Percentiles rank a stretch among this genome's conserved stretches.
Conservation (phyloP, 1,284 basidiomycete species). For the Malassezia sp. region DNA sequence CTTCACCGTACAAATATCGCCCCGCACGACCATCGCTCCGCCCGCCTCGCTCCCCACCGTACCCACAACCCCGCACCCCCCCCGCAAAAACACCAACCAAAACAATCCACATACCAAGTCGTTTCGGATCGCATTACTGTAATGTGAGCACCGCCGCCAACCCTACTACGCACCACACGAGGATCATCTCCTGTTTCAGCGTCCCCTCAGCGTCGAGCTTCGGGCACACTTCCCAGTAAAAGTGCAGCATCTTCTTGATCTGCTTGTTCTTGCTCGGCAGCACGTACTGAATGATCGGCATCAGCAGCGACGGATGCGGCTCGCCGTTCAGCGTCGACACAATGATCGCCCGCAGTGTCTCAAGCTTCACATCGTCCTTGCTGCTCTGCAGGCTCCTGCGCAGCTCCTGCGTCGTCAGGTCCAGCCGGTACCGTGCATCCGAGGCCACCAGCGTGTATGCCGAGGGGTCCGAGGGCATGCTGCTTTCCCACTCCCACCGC, state of each 20-base stretch:
- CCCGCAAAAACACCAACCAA: too few species aligned
- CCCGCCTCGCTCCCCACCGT: too few species aligned
- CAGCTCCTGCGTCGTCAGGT: conserved; percentile 55
- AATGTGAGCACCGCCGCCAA: too few species aligned
- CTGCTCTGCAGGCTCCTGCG: conserved; percentile 82
- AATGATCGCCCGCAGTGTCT: conserved; percentile 91
- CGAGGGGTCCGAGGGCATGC: conserved; percentile 15
- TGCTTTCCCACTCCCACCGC: too few species aligned
- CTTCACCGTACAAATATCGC: too few species aligned
- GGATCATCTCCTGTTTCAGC: conserved; percentile 99
- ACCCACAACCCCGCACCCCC: too few species aligned
- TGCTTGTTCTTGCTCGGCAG: conserved; percentile 91
- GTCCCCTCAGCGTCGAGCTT: conserved; percentile 96
- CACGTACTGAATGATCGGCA: conserved; percentile 97
- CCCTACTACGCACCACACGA: too few species aligned
- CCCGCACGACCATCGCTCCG: too few species aligned
- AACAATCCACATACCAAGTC: too few species aligned
- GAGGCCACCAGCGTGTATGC: conserved; percentile 17
- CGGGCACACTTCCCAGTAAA: conserved; percentile 99
- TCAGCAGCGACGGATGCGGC: conserved; percentile 75
- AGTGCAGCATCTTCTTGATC: conserved; percentile 91
- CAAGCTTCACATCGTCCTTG: conserved; percentile 91
- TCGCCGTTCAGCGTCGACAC: conserved; percentile 91
- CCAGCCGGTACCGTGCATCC: conserved; percentile 14
- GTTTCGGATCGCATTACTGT: conserved; percentile 92